Conservation (phyloP, 257 asterid genomes). For the Gynochthodes officinalis region DNA sequence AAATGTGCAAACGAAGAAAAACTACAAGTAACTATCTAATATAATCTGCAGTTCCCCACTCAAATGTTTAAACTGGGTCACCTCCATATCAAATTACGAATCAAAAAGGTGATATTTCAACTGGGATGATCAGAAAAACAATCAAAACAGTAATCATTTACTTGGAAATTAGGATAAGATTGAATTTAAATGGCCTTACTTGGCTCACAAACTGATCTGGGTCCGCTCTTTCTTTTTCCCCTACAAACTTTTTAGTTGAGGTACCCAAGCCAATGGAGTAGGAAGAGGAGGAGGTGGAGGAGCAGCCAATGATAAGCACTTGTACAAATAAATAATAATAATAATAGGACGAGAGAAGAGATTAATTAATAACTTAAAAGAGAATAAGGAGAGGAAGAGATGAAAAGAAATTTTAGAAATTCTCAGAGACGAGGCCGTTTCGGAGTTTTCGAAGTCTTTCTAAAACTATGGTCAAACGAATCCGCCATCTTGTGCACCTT, state of each 20-base stretch:
- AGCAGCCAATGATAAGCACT: conserved; percentile 34
- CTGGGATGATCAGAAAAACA: conserved; percentile 12
- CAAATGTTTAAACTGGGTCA: conserved; percentile 13
- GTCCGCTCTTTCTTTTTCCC: conserved; percentile 21
- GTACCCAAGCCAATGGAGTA: conserved; percentile 22
- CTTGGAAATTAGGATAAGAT: conserved; percentile 13
- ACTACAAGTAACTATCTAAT: neutral
- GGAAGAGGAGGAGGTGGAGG: conserved; percentile 28
- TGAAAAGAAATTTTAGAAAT: conserved; percentile 1
- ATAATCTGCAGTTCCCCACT: conserved; percentile 12
- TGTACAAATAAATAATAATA: conserved; percentile 8
- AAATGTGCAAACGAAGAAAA: neutral
- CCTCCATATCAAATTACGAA: conserved; percentile 17
- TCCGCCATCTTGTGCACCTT: conserved; percentile 3
- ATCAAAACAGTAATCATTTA: conserved; percentile 10
- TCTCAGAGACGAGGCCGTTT: conserved; percentile 32
- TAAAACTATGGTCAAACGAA: conserved; percentile 15
- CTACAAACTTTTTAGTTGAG: conserved; percentile 19
- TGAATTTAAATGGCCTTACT: conserved; percentile 33
- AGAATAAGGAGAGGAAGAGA: neutral
- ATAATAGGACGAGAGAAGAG: neutral
- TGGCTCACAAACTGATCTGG: conserved; percentile 38
- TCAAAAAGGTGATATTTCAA: conserved; percentile 25
- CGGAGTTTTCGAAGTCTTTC: conserved; percentile 44
- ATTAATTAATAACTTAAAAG: conserved; percentile 8